These are phyloP conservation scores for Tarenaya hassleriana DNA, from an alignment of 345 rosid genomes.

Conservation along the genomic window DNA sequence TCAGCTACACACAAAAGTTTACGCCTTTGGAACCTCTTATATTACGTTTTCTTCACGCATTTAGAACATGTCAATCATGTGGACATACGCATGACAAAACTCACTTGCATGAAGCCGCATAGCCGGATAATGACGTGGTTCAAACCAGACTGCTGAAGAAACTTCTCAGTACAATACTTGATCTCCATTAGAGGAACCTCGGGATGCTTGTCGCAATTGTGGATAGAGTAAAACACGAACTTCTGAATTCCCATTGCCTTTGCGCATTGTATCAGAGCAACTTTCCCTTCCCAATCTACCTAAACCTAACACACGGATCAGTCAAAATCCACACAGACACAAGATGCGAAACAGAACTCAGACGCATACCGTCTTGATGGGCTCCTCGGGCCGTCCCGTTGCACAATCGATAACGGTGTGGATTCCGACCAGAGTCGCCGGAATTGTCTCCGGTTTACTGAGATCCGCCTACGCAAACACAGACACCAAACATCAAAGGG, in stretches of 20 bases:
- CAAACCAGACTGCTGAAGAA: conserved; percentile 71
- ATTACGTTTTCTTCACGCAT: no score
- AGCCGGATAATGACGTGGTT: conserved; percentile 58
- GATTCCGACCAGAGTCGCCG: conserved; percentile 89
- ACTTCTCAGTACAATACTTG: conserved; percentile 90
- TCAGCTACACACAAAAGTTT: no score
- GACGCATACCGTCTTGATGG: conserved; percentile 65
- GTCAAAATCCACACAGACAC: not conserved
- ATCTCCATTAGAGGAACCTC: conserved; percentile 98
- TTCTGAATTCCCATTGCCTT: conserved; percentile 98
- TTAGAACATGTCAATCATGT: no score
- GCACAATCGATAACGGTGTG: conserved; percentile 94
- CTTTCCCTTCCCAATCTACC: conserved; percentile 99
- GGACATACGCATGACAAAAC: conserved; percentile 1
- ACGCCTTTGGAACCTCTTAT: no score
- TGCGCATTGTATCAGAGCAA: conserved; percentile 93
- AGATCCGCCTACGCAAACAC: conserved; percentile 69
- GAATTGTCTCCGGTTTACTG: conserved; percentile 86
- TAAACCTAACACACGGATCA: conserved; percentile 43
- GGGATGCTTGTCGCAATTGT: conserved; percentile 96
- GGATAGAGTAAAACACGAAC: conserved; percentile 79
- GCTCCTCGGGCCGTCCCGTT: conserved; percentile 99
- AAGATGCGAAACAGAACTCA: not conserved
- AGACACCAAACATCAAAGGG: not conserved
- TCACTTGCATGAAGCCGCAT: conserved; percentile 97